Conservation (phyloP, 192 early-diverging fungal species). For the Backusella australiensis region DNA sequence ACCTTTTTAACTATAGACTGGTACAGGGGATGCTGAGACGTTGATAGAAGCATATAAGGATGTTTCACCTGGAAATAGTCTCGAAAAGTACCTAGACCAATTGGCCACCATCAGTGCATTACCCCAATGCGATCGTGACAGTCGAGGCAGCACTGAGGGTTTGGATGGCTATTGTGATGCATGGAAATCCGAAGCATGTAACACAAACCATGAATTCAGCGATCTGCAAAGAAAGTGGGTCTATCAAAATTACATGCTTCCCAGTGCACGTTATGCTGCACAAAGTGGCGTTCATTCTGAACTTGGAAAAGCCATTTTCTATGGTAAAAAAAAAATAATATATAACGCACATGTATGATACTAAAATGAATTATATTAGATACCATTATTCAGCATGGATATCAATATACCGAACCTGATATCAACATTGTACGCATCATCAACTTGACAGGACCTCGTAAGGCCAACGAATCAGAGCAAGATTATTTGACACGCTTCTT, state of each 20-base stretch:
- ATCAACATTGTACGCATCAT: conserved; percentile 30
- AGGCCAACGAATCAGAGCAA: conserved; percentile 16
- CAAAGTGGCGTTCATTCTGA: conserved; percentile 8
- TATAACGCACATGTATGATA: background rate
- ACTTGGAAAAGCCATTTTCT: conserved; percentile 34
- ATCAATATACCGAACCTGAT: conserved; percentile 31
- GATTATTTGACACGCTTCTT: conserved; percentile 22
- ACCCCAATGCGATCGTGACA: background rate
- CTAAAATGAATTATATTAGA: conserved; percentile 5
- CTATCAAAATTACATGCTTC: conserved; percentile 13
- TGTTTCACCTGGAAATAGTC: conserved; percentile 13
- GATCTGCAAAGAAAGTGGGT: conserved; percentile 14
- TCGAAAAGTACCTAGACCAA: conserved; percentile 10
- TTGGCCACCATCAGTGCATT: background rate
- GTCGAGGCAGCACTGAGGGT: background rate
- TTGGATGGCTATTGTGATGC: conserved; percentile 1
- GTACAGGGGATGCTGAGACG: conserved; percentile 26
- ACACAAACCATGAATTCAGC: background rate
- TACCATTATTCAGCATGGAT: conserved; percentile 36
- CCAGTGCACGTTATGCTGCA: conserved; percentile 23
- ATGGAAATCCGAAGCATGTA: conserved; percentile 10
- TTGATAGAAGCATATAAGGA: conserved; percentile 18
- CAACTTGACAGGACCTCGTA: conserved; percentile 21
- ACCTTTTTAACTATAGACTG: conserved; percentile 8
- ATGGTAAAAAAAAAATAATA: conserved; percentile 14